Evolutionary conservation across 2,329 filamentous ascomycete species (phyloP).

Genomic region (Sphaerulina musiva): DNA sequence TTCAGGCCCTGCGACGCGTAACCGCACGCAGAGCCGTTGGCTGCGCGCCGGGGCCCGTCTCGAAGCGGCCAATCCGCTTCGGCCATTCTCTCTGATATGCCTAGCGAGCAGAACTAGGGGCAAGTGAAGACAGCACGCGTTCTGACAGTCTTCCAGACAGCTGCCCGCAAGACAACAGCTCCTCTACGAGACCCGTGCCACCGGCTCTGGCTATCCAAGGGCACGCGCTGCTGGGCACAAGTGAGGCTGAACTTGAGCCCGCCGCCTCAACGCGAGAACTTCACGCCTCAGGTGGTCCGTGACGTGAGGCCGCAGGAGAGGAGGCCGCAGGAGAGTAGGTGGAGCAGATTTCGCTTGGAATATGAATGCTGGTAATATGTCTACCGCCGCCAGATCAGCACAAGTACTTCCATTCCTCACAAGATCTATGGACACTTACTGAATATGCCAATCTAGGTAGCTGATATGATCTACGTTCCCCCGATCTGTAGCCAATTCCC

Average conservation of each 20-base stretch:
- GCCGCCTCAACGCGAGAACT: not conserved
- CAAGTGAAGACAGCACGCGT: not conserved
- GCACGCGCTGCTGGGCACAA: not conserved
- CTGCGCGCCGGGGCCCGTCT: not conserved
- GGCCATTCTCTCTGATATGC: not conserved
- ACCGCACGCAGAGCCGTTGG: not conserved
- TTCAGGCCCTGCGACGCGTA: constrained; percentile 1
- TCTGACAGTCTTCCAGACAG: not conserved
- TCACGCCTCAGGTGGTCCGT: not conserved
- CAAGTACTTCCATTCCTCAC: too few relatives aligned
- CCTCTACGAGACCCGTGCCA: not conserved
- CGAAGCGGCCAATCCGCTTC: constrained; percentile 9
- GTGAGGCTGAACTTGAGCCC: not conserved
- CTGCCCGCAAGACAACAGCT: not conserved
- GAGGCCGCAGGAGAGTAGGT: not conserved
- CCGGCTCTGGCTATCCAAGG: not conserved
- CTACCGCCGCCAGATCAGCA: not conserved
- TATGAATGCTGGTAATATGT: constrained; percentile 3
- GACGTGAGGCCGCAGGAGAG: not conserved
- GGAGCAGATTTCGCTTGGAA: not conserved
- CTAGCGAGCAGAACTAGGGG: not conserved
- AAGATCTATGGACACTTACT: not conserved
- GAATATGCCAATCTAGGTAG: not conserved
- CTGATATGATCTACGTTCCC: not conserved
- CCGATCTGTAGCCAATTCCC: too few relatives aligned